Percentiles rank a stretch among this genome's conserved stretches.
Evolutionary conservation across 2,329 filamentous ascomycete species (phyloP).

Genomic region (Knufia fluminis): DNA sequence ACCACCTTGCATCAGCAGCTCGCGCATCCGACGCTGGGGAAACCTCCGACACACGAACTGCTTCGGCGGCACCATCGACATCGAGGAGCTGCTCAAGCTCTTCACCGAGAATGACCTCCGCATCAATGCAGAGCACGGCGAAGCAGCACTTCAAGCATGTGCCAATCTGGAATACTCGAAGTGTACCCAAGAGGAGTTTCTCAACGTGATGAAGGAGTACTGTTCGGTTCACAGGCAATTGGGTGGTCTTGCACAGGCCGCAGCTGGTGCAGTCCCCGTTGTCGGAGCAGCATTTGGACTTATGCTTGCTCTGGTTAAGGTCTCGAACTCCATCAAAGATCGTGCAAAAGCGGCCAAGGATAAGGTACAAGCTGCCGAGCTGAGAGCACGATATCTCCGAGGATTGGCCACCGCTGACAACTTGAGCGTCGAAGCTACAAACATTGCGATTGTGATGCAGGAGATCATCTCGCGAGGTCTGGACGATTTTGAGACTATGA

Average conservation of each 20-base stretch:
- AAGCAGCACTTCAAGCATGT: constrained; percentile 9
- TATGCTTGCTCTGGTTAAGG: constrained; percentile 8
- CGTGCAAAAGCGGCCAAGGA: constrained; percentile 6
- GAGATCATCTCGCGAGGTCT: constrained; percentile 6
- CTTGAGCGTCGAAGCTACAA: constrained; percentile 6
- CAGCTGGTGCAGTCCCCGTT: constrained; percentile 3
- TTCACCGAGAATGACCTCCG: constrained; percentile 3
- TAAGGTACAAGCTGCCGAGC: constrained; percentile 2
- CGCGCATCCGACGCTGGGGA: neutral
- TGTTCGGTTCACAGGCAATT: constrained; percentile 2
- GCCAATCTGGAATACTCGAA: constrained; percentile 9
- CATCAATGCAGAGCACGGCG: constrained; percentile 5
- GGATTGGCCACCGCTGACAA: constrained; percentile 8
- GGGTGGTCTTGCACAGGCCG: neutral
- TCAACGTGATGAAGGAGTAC: constrained; percentile 11
- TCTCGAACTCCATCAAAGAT: constrained; percentile 8
- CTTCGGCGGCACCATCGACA: constrained; percentile 8
- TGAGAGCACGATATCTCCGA: constrained; percentile 5
- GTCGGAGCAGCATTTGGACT: constrained; percentile 7
- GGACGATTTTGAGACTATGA: constrained; percentile 7
- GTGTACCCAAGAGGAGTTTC: constrained; percentile 8
- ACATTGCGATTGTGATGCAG: constrained; percentile 7
- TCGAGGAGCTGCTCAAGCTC: constrained; percentile 7
- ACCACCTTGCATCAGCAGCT: constrained; percentile 4
- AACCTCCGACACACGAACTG: neutral